phyloP scores from a whole-genome alignment of 345 rosid species.

The Leavenworthia alabamica region DNA sequence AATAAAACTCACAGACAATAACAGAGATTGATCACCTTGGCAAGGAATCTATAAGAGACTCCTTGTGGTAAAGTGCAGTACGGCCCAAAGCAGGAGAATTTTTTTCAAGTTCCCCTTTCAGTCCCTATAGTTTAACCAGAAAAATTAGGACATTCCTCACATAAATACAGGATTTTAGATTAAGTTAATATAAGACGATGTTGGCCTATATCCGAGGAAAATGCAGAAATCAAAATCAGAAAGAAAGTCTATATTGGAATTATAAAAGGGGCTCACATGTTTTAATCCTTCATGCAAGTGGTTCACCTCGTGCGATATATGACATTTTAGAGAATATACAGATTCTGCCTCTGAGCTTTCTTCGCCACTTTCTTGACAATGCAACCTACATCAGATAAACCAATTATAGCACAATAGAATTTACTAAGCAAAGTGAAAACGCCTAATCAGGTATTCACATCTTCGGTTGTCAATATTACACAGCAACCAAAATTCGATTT shows the following conservation, averaged over 20 bases:
- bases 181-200: background rate
- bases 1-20: background rate
- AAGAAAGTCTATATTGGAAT: background rate
- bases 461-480: background rate
- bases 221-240: background rate
- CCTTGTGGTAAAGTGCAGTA: slow-evolving; percentile 77
- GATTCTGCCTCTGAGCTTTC: slow-evolving; percentile 60
- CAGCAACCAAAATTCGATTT: background rate
- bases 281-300: slow-evolving; percentile 97
- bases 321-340: slow-evolving; percentile 88
- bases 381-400: slow-evolving; percentile 42
- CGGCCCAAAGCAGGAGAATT: slow-evolving; percentile 81
- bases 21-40: slow-evolving; percentile 48
- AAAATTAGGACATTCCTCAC: background rate
- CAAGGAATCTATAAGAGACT: slow-evolving; percentile 73
- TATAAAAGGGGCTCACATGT: slow-evolving; percentile 48
- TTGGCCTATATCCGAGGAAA: background rate
- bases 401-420: background rate
- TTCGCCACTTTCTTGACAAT: slow-evolving; percentile 87
- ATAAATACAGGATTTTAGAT: background rate
- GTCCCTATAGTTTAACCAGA: slow-evolving; percentile 46
- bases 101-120: slow-evolving; percentile 94
- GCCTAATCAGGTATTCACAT: background rate
- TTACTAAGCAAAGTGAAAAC: background rate
- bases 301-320: slow-evolving; percentile 96